Evolutionary conservation across 768 basidiomycete genomes (phyloP).

Genomic region (Boletus bicolor): DNA sequence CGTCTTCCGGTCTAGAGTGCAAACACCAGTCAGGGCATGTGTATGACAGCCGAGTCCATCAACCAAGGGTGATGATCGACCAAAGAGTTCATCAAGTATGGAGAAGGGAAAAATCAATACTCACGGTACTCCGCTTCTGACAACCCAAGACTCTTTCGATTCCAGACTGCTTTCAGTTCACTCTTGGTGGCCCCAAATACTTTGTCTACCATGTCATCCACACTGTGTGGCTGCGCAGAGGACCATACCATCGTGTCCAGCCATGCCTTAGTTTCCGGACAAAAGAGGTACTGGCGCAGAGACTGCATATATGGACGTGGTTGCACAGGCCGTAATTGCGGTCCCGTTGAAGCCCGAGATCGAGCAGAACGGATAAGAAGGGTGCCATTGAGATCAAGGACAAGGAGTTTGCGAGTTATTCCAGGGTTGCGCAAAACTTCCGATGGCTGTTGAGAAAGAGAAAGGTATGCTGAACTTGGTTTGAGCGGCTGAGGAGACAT

Average conservation of each 20-base stretch:
- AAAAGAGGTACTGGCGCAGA: conserved; percentile 63
- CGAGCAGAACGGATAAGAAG: conserved; percentile 55
- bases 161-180: conserved; percentile 66
- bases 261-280: conserved; percentile 56
- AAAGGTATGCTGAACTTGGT: conserved; percentile 39
- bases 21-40: background rate
- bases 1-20: conserved; percentile 16
- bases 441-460: conserved; percentile 31
- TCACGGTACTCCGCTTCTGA: conserved; percentile 58
- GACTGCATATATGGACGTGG: conserved; percentile 64
- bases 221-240: conserved; percentile 79
- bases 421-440: conserved; percentile 23
- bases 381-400: conserved; percentile 68
- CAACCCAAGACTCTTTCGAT: conserved; percentile 75
- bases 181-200: conserved; percentile 47
- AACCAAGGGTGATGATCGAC: conserved; percentile 10
- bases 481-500: conserved; percentile 1
- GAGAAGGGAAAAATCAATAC: conserved; percentile 33
- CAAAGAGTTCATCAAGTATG: background rate
- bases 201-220: conserved; percentile 66
- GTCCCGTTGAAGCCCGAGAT: conserved; percentile 12
- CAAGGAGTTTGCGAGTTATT: conserved; percentile 55
- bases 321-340: conserved; percentile 40
- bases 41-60: background rate
- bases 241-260: conserved; percentile 89